These are phyloP conservation scores for Tieghemostelium lacteum DNA, from an alignment of 78 protist genomes.

Conservation along the genomic window DNA sequence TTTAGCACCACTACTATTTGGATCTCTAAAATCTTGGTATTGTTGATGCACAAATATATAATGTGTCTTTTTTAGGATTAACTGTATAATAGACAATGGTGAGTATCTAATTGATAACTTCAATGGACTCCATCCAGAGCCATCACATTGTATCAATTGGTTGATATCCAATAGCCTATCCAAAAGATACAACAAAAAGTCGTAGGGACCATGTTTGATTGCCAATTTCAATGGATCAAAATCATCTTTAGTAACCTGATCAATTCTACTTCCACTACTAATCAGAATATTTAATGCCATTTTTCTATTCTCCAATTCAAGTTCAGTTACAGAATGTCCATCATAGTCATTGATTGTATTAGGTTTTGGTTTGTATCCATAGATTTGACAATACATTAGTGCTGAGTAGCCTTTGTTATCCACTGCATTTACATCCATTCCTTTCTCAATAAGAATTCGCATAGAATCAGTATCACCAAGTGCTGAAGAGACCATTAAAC, in stretches of 20 bases:
- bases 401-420: slow-evolving; percentile 30
- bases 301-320: not conserved
- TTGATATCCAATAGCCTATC: not conserved
- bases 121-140: slow-evolving; percentile 45
- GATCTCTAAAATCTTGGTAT: no score
- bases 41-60: no score
- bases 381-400: slow-evolving; percentile 38
- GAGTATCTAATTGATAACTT: slow-evolving; percentile 41
- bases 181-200: not conserved
- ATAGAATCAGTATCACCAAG: slow-evolving; percentile 26
- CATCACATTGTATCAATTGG: not conserved
- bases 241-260: slow-evolving; percentile 27
- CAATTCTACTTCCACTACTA: slow-evolving; percentile 7
- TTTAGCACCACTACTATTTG: no score
- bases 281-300: not conserved
- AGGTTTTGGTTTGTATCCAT: slow-evolving; percentile 14
- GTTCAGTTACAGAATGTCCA: not conserved
- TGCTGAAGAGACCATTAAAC: slow-evolving; percentile 19
- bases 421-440: not conserved
- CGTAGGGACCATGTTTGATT: slow-evolving; percentile 51
- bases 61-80: not conserved
- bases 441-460: not conserved
- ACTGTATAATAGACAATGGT: slow-evolving; percentile 4
- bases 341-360: not conserved
- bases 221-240: slow-evolving; percentile 53